Base-by-base conservation (phyloP, 2,329 filamentous ascomycete genomes). In the Aspergillus sp. region DNA sequence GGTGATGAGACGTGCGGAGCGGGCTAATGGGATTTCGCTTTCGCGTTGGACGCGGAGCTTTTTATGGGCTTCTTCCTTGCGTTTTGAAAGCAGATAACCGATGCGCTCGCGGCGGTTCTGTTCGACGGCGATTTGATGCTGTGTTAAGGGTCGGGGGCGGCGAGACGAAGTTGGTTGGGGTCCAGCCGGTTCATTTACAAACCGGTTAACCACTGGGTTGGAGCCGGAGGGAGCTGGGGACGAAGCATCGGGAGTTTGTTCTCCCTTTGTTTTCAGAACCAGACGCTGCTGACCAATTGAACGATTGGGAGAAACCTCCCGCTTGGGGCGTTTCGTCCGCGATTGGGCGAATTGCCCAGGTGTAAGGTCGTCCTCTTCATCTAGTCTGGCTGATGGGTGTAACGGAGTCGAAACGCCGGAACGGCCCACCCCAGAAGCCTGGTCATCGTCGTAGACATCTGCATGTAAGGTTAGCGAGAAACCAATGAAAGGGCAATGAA, bases 101-200 rank as follows among this genome's bases (percentile, higher is more conserved):
- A 76, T 70, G 6, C 73, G 70, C 50, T 74, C 69, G 46, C 70
- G 70, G 27, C 72, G 67, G 48, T 76, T 74, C 45, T 74, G 69
- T 50, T 75, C 73, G 4, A 76, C 68, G 19, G 74, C 74, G 45
- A 74, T 63, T 48, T 76, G 74, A 47, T 76, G 74, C 45, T 75
- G 72, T 2, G 74, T 76, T 37, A 75, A 63, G 7, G 74, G 73
- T 15, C 73, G 68, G 12, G 72, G 69, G 10, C 74, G 71, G 44
- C 71, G 69, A 42, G 63, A 60, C 37, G 61, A 58, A 46, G 54
- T 45, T 33, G 51, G 57, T 43, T 63, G 61, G 17, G 57, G 56
- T 44, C 61, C 57, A 25, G 63, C 60, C 17, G 65, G 57, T 47
- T 67, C 65, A 2, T 60, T 57, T 43, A 65, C 60, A 52, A 69